Evolutionary conservation across 2,329 filamentous ascomycete genomes (phyloP).

Genomic region (Fusarium anthophilum): DNA sequence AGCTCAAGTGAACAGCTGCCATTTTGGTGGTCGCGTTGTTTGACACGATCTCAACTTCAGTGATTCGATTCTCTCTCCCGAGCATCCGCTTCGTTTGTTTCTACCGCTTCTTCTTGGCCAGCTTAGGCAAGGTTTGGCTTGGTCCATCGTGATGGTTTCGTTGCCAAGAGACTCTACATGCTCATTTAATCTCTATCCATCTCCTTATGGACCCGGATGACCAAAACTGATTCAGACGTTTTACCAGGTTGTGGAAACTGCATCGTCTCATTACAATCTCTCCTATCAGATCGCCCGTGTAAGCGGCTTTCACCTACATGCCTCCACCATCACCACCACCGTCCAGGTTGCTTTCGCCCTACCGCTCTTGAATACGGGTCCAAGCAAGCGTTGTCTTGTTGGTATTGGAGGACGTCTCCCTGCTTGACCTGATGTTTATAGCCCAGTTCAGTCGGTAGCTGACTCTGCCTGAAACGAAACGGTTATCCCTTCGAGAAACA

Average conservation of each 20-base stretch:
- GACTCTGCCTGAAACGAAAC: conserved; percentile 40
- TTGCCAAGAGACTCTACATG: conserved; percentile 7
- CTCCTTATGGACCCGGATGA: conserved; percentile 1
- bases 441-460: conserved; percentile 19
- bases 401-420: conserved; percentile 1
- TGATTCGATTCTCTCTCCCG: neutral
- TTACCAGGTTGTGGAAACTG: conserved; percentile 5
- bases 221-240: conserved; percentile 2
- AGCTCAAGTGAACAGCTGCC: conserved; percentile 10
- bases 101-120: conserved; percentile 24
- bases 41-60: conserved; percentile 13
- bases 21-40: conserved; percentile 15
- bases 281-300: conserved; percentile 3
- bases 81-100: conserved; percentile 29
- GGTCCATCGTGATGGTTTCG: conserved; percentile 1
- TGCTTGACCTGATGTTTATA: conserved; percentile 17
- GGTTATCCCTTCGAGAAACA: conserved; percentile 22
- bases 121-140: conserved; percentile 7
- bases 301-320: conserved; percentile 13
- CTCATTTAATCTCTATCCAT: conserved; percentile 18
- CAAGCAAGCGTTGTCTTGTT: neutral
- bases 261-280: conserved; percentile 9
- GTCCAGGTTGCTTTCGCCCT: conserved; percentile 16
- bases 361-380: conserved; percentile 18
- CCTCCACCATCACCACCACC: conserved; percentile 26